Evolutionary conservation across 129 eudicot genomes (phyloP), one percentile per base, ranked within the genome.

Genomic region (Centrapalus pauciflorus): DNA sequence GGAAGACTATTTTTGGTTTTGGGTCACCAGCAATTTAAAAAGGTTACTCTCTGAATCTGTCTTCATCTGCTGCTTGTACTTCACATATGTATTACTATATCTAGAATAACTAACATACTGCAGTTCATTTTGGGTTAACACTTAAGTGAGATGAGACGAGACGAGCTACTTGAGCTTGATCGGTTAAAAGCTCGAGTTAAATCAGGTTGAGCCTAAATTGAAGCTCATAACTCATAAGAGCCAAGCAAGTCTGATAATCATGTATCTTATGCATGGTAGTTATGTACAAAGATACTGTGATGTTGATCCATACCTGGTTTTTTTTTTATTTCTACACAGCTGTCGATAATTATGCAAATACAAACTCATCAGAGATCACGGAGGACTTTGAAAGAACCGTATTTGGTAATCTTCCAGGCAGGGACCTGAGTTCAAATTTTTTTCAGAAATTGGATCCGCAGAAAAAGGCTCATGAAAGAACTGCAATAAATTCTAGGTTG

Each of bases 351-450:
- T 38, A 69, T 21, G 40, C 54, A 25, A 76, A 37, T 19, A 29
- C 72, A 26, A 79, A 77, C 73, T 38, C 75, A 21, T 35, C 54
- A 30, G 91, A 83, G 64, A 71, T 85, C 28, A 27, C 23, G 55
- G 87, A 81, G 8, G 87, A 83, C 11, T 72, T 74, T 51, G 83
- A 71, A 61, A 60, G 49, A 27, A 63, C 77, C 41, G 72, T 83
- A 19, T 80, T 46, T 29, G 74, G 78, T 43, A 79, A 62, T 37
- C 29, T 5, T 25, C 7, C 40, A 58, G 71, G 57, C 19, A 62
- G 38, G 34, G 32, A 13, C 34, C 29, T 52, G 25, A 71, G 46
- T 54, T 60, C 76, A 9, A 70, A 11, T 12, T 83, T 90, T 12
- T 82, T n/a, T 46, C 66, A 46, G 35, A 82, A 80, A 65, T 72